These are phyloP conservation scores for Apodospora peruviana DNA, from an alignment of 495 filamentous ascomycete species.

Conservation along the genomic window DNA sequence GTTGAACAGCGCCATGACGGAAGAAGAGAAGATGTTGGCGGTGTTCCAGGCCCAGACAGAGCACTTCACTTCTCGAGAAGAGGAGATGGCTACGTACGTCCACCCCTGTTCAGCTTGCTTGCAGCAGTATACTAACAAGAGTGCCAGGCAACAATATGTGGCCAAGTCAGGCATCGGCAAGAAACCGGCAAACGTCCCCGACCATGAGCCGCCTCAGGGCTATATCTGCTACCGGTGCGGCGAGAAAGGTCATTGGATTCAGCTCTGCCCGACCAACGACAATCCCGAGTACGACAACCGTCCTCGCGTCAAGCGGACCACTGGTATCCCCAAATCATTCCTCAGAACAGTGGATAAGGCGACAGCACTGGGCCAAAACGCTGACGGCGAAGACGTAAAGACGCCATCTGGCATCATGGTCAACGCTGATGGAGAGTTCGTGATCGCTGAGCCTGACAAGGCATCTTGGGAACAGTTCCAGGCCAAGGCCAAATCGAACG, in stretches of 20 bases:
- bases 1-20: constrained; percentile 68
- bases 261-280: constrained; percentile 93
- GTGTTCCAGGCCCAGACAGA: constrained; percentile 81
- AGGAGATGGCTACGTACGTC: constrained; percentile 87
- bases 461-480: constrained; percentile 95
- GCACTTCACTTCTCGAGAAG: constrained; percentile 81
- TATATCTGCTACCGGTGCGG: constrained; percentile 98
- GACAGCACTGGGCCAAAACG: constrained; percentile 63
- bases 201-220: constrained; percentile 82
- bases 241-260: constrained; percentile 98
- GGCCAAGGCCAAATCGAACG: constrained; percentile 80
- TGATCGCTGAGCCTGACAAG: constrained; percentile 90
- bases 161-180: constrained; percentile 44
- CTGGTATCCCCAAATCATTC: constrained; percentile 90
- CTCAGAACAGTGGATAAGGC: constrained; percentile 92
- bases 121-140: constrained; percentile 28
- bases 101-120: neutral
- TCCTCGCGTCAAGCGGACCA: constrained; percentile 87
- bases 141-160: constrained; percentile 45
- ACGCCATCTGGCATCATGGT: constrained; percentile 87
- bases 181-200: constrained; percentile 71
- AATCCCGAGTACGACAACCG: constrained; percentile 91
- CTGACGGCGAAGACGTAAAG: constrained; percentile 67
- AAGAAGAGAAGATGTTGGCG: constrained; percentile 85
- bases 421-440: constrained; percentile 93